Percentiles rank a stretch among this genome's conserved stretches.
phyloP scores from a whole-genome alignment of 2,329 filamentous ascomycete species.

The Tolypocladium sp. region DNA sequence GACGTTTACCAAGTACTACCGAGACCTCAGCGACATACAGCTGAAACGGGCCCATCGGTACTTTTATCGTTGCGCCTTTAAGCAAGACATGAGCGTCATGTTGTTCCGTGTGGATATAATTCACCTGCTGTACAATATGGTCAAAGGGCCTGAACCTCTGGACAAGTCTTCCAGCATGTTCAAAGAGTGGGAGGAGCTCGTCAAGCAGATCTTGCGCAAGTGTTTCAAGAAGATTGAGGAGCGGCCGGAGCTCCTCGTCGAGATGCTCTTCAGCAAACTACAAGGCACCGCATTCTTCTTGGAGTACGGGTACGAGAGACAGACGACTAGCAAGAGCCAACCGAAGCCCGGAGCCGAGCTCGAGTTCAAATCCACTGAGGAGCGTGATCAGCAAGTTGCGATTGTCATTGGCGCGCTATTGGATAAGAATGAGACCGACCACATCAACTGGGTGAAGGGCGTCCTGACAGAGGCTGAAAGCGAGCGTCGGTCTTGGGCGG shows the following conservation, averaged over 20 bases:
- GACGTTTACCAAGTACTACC: conserved; percentile 68
- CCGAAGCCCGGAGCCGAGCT: conserved; percentile 69
- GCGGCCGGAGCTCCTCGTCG: conserved; percentile 75
- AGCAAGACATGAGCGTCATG: conserved; percentile 82
- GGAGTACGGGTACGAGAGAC: conserved; percentile 82
- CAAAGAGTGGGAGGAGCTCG: conserved; percentile 86
- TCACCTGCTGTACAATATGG: conserved; percentile 78
- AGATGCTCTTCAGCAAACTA: conserved; percentile 93
- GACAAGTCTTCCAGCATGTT: conserved; percentile 57
- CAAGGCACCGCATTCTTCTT: conserved; percentile 75
- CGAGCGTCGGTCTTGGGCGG: conserved; percentile 71
- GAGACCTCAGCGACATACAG: conserved; percentile 68
- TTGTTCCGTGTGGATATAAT: conserved; percentile 89
- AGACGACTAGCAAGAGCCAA: conserved; percentile 56
- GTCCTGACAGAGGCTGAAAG: conserved; percentile 57
- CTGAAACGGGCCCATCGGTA: conserved; percentile 89
- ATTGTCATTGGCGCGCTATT: conserved; percentile 73
- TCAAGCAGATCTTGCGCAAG: conserved; percentile 73
- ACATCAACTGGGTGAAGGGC: conserved; percentile 74
- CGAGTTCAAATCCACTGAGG: conserved; percentile 66
- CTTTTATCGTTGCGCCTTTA: conserved; percentile 90
- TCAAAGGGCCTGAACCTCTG: conserved; percentile 76
- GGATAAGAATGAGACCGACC: conserved; percentile 67
- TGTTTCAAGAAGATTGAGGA: conserved; percentile 80
- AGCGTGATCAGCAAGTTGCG: conserved; percentile 62